phyloP scores from a whole-genome alignment of 1,284 basidiomycete genomes.

The Ganoderma resinaceum region DNA sequence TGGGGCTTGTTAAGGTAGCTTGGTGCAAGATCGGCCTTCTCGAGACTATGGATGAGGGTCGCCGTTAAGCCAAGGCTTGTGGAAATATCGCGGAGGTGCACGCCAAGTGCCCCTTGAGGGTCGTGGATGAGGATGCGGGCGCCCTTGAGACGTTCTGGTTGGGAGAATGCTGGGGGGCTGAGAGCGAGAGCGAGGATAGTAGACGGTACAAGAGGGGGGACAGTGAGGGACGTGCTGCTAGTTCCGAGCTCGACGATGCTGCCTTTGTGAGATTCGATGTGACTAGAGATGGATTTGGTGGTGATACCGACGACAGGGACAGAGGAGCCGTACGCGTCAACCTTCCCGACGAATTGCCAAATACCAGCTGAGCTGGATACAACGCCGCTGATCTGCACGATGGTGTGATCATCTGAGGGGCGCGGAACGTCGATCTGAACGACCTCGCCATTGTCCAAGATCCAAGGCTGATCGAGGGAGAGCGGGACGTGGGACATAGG shows the following conservation, averaged over 20 bases:
- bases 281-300: constrained; percentile 15
- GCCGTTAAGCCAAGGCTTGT: constrained; percentile 6
- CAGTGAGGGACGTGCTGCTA: neutral
- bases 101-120: constrained; percentile 12
- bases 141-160: constrained; percentile 22
- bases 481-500: neutral
- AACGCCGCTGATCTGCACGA: constrained; percentile 20
- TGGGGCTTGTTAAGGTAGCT: constrained; percentile 10
- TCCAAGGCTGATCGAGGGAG: constrained; percentile 22
- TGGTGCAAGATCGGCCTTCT: constrained; percentile 9
- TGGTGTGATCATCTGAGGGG: constrained; percentile 15
- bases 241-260: constrained; percentile 4
- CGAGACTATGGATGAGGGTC: neutral
- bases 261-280: constrained; percentile 17
- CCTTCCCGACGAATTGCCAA: constrained; percentile 23
- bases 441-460: constrained; percentile 9
- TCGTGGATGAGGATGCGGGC: constrained; percentile 19
- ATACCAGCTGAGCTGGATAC: constrained; percentile 7
- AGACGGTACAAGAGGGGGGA: constrained; percentile 5
- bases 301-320: constrained; percentile 23
- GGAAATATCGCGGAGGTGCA: constrained; percentile 19
- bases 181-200: constrained; percentile 19
- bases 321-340: constrained; percentile 1
- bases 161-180: constrained; percentile 13
- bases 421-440: constrained; percentile 10